phyloP scores from a whole-genome alignment of 2,329 filamentous ascomycete species.

The Colletotrichum orchidophilum region DNA sequence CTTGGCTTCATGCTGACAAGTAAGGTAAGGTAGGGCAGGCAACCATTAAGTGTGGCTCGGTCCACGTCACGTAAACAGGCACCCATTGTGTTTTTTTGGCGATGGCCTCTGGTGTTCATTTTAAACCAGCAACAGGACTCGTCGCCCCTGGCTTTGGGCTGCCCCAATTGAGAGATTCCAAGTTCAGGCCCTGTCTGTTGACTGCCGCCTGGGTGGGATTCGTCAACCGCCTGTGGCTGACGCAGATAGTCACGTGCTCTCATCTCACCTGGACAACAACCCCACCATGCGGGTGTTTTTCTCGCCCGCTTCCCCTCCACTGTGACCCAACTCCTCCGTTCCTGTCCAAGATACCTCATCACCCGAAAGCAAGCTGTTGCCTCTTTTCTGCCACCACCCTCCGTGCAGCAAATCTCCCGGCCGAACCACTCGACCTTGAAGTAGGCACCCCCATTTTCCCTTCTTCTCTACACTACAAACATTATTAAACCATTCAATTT shows the following conservation, averaged over 20 bases:
- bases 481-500: conserved; percentile 12
- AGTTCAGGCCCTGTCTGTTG: not conserved
- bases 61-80: not conserved
- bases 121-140: not conserved
- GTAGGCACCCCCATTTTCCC: conserved; percentile 19
- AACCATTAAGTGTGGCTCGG: not conserved
- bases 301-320: conserved; percentile 35
- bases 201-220: conserved; percentile 30
- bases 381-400: conserved; percentile 30
- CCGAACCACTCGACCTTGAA: conserved; percentile 19
- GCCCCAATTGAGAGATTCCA: not conserved
- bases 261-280: conserved; percentile 36
- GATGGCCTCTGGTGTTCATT: not conserved
- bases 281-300: conserved; percentile 38
- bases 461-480: not conserved
- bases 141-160: not conserved
- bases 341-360: conserved; percentile 35
- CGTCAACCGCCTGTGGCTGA: conserved; percentile 34
- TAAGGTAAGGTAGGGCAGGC: not conserved
- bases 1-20: not conserved
- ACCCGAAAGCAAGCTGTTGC: conserved; percentile 34
- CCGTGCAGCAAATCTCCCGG: conserved; percentile 23
- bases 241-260: conserved; percentile 34
- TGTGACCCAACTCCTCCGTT: conserved; percentile 33
- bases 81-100: not conserved